Base-by-base conservation (phyloP, 1,284 basidiomycete genomes). In the Sanghuangporus baumii region DNA sequence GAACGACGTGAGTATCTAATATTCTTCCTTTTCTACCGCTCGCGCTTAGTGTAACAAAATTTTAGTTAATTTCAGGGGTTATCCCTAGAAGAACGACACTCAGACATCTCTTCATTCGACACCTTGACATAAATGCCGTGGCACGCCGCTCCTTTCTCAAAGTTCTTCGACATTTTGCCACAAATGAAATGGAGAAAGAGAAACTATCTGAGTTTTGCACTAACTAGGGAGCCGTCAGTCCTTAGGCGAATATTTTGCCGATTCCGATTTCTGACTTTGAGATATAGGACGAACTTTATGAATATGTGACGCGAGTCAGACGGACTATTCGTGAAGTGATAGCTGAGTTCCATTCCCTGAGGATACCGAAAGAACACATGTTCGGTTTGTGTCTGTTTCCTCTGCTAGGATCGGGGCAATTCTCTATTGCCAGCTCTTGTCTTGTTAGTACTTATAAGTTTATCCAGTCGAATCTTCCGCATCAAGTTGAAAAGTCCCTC, bases 371-470 rank as follows among this genome's bases (percentile, higher is more conserved):
- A 65, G 86, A 91, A 47, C 94, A 95, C 70, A 74, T 96, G 11
- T 89, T 96, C 65, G 94, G 97, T 70, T 76, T 96, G 0, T 89
- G 97, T 70, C 75, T 96, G 0, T 89, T 98, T 66, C 92, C 93
- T 14, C 82, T 86, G 1, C 77, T 98, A 20, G 80, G 94, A 18
- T 86, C 92, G 1, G 79, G 96, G 16, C 87, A 96, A 66, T 99
- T 98, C 74, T 97, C 94, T 1, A 98, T 99, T 62, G 91, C 96
- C 1, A 93, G 89, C 66, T 91, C 90, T 2, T 74, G 78, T 1
- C 81, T 83, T 69, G 88, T 85, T 68, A 48, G 74, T 65, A 2
- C 26, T 31, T 31, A 31, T 31, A 31, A 31, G 26, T 31, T 46
- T 52, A 64, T 18, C 31, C 60, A 16, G 14, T 58, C 55, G 18